Evolutionary conservation across 2,329 filamentous ascomycete species (phyloP).

Genomic region (Beauveria asiatica): DNA sequence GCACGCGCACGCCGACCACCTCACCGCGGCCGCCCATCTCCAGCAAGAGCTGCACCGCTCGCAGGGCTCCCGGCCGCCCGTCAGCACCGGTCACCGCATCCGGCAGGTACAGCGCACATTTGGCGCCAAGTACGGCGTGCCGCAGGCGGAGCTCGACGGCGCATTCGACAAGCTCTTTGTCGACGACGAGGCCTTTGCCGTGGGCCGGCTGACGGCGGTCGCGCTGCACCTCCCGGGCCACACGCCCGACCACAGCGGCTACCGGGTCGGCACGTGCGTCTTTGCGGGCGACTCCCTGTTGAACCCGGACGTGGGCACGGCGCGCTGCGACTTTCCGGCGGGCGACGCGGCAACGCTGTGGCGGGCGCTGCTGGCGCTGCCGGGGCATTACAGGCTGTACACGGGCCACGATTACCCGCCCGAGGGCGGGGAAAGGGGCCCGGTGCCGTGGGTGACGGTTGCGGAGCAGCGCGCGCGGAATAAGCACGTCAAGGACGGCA

Average conservation of each 20-base stretch:
- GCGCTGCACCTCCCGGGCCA: slow-evolving; percentile 52
- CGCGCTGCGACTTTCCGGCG: slow-evolving; percentile 47
- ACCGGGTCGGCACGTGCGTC: slow-evolving; percentile 34
- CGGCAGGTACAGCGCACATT: slow-evolving; percentile 41
- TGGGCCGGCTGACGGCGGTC: slow-evolving; percentile 37
- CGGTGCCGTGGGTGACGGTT: slow-evolving; percentile 36
- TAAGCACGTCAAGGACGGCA: slow-evolving; percentile 37
- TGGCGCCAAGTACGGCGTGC: slow-evolving; percentile 38
- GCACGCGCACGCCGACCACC: slow-evolving; percentile 52
- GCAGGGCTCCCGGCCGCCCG: slow-evolving; percentile 29
- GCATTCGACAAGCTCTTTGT: slow-evolving; percentile 46
- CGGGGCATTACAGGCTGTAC: slow-evolving; percentile 39
- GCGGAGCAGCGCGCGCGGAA: slow-evolving; percentile 36
- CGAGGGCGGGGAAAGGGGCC: slow-evolving; percentile 21
- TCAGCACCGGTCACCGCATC: slow-evolving; percentile 29
- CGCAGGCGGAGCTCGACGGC: slow-evolving; percentile 29
- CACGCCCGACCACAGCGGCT: slow-evolving; percentile 50
- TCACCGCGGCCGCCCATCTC: slow-evolving; percentile 51
- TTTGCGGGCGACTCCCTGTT: slow-evolving; percentile 48
- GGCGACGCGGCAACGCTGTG: slow-evolving; percentile 37
- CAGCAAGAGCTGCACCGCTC: slow-evolving; percentile 32
- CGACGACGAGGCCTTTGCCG: slow-evolving; percentile 43
- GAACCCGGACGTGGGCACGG: slow-evolving; percentile 42
- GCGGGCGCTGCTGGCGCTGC: slow-evolving; percentile 31
- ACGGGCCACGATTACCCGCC: slow-evolving; percentile 47